Evolutionary conservation across 106 monocot genomes (phyloP), one percentile per base, ranked within the genome.

Genomic region (Gastrodia elata): DNA sequence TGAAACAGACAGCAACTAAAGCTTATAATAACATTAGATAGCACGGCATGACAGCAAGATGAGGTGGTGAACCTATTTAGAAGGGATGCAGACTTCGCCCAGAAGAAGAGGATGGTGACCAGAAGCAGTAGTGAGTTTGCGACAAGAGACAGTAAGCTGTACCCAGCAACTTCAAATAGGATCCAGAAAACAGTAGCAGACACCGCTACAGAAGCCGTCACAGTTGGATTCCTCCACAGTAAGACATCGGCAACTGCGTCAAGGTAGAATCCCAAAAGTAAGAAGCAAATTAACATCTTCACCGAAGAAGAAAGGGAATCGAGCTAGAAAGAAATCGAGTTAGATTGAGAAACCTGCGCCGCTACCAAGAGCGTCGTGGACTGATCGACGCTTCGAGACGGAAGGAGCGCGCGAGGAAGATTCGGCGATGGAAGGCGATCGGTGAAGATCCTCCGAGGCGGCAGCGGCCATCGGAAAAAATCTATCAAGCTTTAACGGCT

Each of bases 11-110:
- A n/a, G n/a, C n/a, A n/a, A n/a, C n/a, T n/a, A n/a, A n/a, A n/a
- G n/a, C n/a, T n/a, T n/a, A n/a, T n/a, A n/a, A n/a, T n/a, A n/a
- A n/a, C n/a, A n/a, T n/a, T n/a, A n/a, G n/a, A n/a, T n/a, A n/a
- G n/a, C n/a, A n/a, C n/a, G n/a, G n/a, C n/a, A n/a, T n/a, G n/a
- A 35, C 36, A 30, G 64, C 14, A 38, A 64, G 56, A 30, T 55
- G 32, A 3, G 1, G 27, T 0, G 20, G 22, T n/a, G 22, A 36
- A 93, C 93, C 97, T 80, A 73, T 91, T 93, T 76, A 98, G 91
- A 64, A 93, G 90, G 13, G 80, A 67, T 2, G 97, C 97, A 27
- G 97, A 86, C 77, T 84, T 84, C 44, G 93, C 97, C 97, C 97
- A 98, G 69, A 93, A 85, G 87, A 98, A 98, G 78, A 98, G 83